Evolutionary conservation across 768 basidiomycete species (phyloP).

Genomic region (Collybia mongolica): DNA sequence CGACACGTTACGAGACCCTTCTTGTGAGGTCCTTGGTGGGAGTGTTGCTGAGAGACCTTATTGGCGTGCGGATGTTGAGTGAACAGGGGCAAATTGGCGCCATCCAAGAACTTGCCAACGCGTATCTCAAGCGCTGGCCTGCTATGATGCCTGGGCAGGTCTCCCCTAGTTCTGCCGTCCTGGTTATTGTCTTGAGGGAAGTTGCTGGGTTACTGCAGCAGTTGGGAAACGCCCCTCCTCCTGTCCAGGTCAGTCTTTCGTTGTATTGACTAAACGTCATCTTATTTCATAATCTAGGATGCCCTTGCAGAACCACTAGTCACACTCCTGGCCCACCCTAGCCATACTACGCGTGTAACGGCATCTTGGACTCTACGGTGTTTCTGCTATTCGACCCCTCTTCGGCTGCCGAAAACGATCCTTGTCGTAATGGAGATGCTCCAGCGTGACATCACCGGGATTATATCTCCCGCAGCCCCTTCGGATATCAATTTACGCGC

Average conservation of each 20-base stretch:
- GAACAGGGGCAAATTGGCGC: constrained; percentile 94
- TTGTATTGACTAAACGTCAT: background rate
- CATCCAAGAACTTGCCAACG: constrained; percentile 79
- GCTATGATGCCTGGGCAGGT: constrained; percentile 86
- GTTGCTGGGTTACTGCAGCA: constrained; percentile 84
- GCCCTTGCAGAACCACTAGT: constrained; percentile 83
- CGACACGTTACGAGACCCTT: constrained; percentile 71
- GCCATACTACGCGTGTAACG: constrained; percentile 81
- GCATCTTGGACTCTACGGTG: constrained; percentile 87
- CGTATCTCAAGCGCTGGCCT: constrained; percentile 90
- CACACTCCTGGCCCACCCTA: constrained; percentile 83
- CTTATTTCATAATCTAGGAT: constrained; percentile 46
- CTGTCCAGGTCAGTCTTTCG: constrained; percentile 62
- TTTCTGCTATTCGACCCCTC: constrained; percentile 88
- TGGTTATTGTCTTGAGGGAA: constrained; percentile 78
- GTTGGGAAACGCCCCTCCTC: constrained; percentile 88
- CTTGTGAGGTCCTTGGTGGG: constrained; percentile 72
- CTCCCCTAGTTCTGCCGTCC: constrained; percentile 62
- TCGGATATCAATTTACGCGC: constrained; percentile 71
- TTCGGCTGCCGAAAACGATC: constrained; percentile 79
- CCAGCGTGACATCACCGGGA: constrained; percentile 75
- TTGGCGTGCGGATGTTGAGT: constrained; percentile 85
- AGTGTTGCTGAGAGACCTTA: constrained; percentile 78
- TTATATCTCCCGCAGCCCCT: constrained; percentile 70
- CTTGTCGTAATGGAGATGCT: constrained; percentile 77